A percentile compares a stretch with the other conserved stretches of the same genome.
These are phyloP conservation scores for Excoecaria agallocha DNA, from an alignment of 345 rosid species.

Conservation along the genomic window DNA sequence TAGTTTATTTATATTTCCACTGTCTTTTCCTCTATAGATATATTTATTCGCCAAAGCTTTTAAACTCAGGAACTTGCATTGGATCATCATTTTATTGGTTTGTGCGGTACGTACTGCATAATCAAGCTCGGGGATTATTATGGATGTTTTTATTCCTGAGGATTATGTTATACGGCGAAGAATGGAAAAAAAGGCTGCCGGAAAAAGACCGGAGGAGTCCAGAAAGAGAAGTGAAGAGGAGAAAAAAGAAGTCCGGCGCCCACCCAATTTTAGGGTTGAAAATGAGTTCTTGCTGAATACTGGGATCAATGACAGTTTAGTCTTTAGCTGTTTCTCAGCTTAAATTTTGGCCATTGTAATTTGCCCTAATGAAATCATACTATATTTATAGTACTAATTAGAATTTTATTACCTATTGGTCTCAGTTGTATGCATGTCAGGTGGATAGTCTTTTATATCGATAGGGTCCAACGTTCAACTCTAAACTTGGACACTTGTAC, in stretches of 20 bases:
- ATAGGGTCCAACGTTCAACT: no score
- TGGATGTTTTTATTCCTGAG: constrained; percentile 66
- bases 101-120: no score
- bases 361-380: not conserved
- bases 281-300: constrained; percentile 12
- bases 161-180: constrained; percentile 58
- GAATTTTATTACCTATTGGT: no score
- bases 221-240: constrained; percentile 10
- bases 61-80: constrained; percentile 2
- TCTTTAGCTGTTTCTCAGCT: constrained; percentile 36
- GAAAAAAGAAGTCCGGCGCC: constrained; percentile 12
- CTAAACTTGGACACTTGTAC: no score
- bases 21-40: not conserved
- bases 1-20: not conserved
- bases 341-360: constrained; percentile 6
- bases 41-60: not conserved
- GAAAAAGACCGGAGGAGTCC: constrained; percentile 21
- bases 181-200: constrained; percentile 45
- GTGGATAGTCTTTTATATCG: no score
- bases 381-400: no score
- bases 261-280: constrained; percentile 14
- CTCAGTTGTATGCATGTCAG: no score
- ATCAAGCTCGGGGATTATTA: not conserved
- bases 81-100: not conserved
- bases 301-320: constrained; percentile 25